Evolutionary conservation across 352 stramenopile species (phyloP), one percentile per base, ranked within the genome.

Genomic region (Thraustotheca clavata): DNA sequence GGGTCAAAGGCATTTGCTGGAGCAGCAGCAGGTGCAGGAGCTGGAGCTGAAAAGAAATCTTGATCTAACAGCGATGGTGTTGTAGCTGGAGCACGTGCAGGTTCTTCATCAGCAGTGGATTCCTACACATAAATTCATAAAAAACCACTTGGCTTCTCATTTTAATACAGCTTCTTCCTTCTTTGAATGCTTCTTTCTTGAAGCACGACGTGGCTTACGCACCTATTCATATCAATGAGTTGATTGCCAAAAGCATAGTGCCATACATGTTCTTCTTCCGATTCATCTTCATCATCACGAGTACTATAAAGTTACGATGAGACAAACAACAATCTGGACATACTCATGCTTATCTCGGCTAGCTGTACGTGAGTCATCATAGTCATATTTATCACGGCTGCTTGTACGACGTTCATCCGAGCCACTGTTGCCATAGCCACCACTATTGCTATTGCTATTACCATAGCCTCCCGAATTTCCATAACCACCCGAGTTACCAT

Each of bases 161-260:
- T 16, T 29, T 22, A 6, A 12, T 26, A 65, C 57, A 40, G 57
- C 20, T 39, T 87, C 82, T 62, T 91, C 76, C 73, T 89, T 87
- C 70, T 89, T 93, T 62, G 82, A 84, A n/a, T 77, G 74, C 69
- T 79, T 87, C 47, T 74, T 67, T 72, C 87, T 89, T 4, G 76
- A 84, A 22, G 68, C 41, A 57, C 22, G 79, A 86, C 2, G 79
- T 74, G 24, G 79, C 83, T 69, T 80, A 74, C 60, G 82, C 76
- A 61, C 47, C 49, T 60, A 33, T 31, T 26, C n/a, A 6, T 35
- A 46, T 43, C 7, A 29, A 35, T 32, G 32, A 3, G 1, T 6
- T 29, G 24, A 61, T 31, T 2, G 6, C 36, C n/a, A 0, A 33
- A 3, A 16, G 66, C 67, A 41, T 59, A 77, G 43, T 26, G 14